phyloP scores from a whole-genome alignment of 441 rosid species.

The Populus tomentosa region DNA sequence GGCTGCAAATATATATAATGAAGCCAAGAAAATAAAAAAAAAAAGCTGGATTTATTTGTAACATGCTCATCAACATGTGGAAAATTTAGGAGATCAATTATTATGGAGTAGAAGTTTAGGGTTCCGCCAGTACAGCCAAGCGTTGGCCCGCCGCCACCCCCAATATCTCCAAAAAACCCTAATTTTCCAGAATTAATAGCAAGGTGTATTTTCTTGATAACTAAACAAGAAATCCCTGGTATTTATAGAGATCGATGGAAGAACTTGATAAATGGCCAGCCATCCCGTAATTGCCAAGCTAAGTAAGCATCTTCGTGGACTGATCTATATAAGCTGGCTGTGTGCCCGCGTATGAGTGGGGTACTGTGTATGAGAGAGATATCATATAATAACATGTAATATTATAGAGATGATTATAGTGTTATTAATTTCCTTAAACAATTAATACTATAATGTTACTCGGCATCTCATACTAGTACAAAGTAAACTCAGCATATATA shows the following conservation, averaged over 20 bases:
- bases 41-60: background rate
- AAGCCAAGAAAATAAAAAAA: background rate
- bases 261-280: background rate
- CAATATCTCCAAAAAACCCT: background rate
- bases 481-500: background rate
- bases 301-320: background rate
- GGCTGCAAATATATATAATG: background rate
- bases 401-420: background rate
- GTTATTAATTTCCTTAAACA: background rate
- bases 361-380: background rate
- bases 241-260: background rate
- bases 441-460: background rate
- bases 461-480: background rate
- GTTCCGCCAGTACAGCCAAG: background rate
- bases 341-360: background rate
- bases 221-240: background rate
- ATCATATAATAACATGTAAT: too few relatives aligned
- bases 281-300: background rate
- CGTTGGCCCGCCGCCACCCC: background rate
- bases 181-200: background rate
- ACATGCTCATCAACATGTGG: background rate
- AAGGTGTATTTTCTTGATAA: background rate
- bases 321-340: background rate
- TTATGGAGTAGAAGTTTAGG: background rate
- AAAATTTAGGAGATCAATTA: background rate